Evolutionary conservation across 2,329 filamentous ascomycete genomes (phyloP).

Genomic region (Calonectria pseudoreteaudii): DNA sequence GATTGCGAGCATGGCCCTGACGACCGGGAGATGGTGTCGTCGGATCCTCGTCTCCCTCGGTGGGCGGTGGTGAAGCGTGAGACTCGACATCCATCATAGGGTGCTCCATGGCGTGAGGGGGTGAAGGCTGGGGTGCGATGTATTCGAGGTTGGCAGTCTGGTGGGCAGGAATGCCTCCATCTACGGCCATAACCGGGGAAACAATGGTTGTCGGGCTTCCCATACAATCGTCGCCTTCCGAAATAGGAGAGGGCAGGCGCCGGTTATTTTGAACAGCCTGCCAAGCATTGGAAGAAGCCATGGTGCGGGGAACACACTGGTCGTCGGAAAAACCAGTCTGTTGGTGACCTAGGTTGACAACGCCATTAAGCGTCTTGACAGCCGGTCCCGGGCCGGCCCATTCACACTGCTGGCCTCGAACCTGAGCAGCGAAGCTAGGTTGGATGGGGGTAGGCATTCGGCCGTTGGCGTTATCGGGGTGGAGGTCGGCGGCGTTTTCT

Average conservation of each 20-base stretch:
- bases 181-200: conserved; percentile 47
- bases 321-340: conserved; percentile 54
- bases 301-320: conserved; percentile 61
- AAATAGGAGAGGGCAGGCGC: conserved; percentile 70
- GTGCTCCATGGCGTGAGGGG: conserved; percentile 54
- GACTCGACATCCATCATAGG: conserved; percentile 53
- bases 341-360: conserved; percentile 55
- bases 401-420: conserved; percentile 64
- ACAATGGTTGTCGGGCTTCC: conserved; percentile 47
- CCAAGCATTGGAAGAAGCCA: conserved; percentile 62
- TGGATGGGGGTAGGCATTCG: conserved; percentile 72
- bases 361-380: conserved; percentile 49
- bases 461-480: conserved; percentile 48
- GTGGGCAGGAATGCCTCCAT: conserved; percentile 49
- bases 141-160: conserved; percentile 43
- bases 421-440: conserved; percentile 66
- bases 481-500: conserved; percentile 27
- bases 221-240: conserved; percentile 64
- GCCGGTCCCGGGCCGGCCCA: conserved; percentile 48
- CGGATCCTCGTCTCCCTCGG: conserved; percentile 50
- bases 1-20: conserved; percentile 68
- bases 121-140: conserved; percentile 34
- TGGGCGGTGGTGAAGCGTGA: conserved; percentile 36
- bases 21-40: conserved; percentile 61
- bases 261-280: conserved; percentile 64